Evolutionary conservation across 2,329 filamentous ascomycete species (phyloP), one percentile per base, ranked within the genome.

Genomic region (Colletotrichum musae): DNA sequence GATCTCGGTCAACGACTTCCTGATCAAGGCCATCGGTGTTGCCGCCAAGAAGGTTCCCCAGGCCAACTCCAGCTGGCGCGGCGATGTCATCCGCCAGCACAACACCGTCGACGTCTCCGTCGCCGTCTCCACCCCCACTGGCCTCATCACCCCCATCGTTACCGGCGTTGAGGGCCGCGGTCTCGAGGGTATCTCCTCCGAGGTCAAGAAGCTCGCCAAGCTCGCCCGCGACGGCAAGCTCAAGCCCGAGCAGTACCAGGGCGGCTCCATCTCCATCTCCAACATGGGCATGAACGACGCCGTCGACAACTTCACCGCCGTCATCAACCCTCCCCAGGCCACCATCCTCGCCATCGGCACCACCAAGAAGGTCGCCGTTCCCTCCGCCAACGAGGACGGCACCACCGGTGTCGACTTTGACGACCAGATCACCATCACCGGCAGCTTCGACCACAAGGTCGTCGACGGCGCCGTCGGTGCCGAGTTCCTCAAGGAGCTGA

Each of bases 221-320:
- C 94, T 94, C 81, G 96, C 96, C 72, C 91, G 94, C 71, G 96
- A 98, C 76, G 93, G 94, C 85, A 99, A 98, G 91, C 93, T 99
- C 77, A 98, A 98, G 92, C 96, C 96, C 56, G 95, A 99, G 83
- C 95, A 99, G 85, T 99, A 97, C 91, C 95, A 98, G 88, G 96
- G 96, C 65, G 96, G 96, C 81, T 97, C 94, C 81, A 97, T 99
- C 85, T 98, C 95, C 82, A 98, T 99, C 85, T 97, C 94, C 86
- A 99, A 99, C 91, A 97, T 99, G 96, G 96, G 96, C 83, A 99
- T 99, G 96, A 99, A 99, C 89, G 80, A 91, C 56, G 95, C 96
- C 58, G 92, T 99, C 72, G 95, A 98, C 85, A 91, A 95, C 81
- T 99, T 99, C 86, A 98, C 96, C 60, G 96, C 96, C 75, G 93